These are phyloP conservation scores for Fraxinus sp. DNA, from an alignment of 305 asterid species.

Conservation along the genomic window DNA sequence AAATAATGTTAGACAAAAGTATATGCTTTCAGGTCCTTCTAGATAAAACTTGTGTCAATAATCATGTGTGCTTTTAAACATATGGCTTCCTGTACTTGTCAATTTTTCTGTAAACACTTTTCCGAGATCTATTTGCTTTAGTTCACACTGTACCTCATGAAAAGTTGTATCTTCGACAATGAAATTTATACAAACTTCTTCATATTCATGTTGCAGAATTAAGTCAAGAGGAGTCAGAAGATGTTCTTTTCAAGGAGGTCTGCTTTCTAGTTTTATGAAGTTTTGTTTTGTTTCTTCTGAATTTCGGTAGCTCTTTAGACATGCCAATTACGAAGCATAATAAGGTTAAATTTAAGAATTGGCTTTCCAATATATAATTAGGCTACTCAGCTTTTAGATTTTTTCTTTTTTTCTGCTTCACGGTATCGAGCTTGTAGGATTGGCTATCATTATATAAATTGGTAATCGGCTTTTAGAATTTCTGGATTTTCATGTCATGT, in stretches of 20 bases:
- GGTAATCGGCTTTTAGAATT: background rate
- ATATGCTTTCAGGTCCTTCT: conserved; percentile 6
- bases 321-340: conserved; percentile 2
- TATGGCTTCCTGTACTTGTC: background rate
- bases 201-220: conserved; percentile 63
- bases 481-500: conserved; percentile 5
- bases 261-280: conserved; percentile 23
- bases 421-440: background rate
- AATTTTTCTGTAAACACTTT: background rate
- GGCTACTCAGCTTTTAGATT: background rate
- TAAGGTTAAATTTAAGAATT: background rate
- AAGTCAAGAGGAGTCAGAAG: conserved; percentile 89
- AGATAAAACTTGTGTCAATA: conserved; percentile 13
- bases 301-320: conserved; percentile 1
- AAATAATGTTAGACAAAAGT: background rate
- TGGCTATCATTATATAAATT: background rate
- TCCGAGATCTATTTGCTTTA: background rate
- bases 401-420: background rate
- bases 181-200: conserved; percentile 16
- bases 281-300: conserved; percentile 12
- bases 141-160: background rate
- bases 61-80: conserved; percentile 1
- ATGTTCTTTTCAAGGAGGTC: conserved; percentile 92
- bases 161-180: background rate
- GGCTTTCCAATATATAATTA: background rate